A percentile compares a stretch with the other conserved stretches of the same genome.
phyloP scores from a whole-genome alignment of 768 basidiomycete species.

The Serendipita sp. region DNA sequence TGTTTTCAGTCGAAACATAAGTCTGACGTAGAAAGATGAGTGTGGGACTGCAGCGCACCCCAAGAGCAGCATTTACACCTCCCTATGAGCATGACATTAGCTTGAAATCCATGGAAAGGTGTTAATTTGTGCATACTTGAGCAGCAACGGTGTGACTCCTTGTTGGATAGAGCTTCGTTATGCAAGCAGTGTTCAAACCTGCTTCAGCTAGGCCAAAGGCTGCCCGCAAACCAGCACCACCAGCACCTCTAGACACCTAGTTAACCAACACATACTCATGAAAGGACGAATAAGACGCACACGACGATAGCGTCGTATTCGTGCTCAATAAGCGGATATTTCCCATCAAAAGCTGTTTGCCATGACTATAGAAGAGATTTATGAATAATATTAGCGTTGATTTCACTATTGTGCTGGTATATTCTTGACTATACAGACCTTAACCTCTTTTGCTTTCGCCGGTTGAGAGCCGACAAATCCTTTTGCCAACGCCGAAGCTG shows the following conservation, averaged over 20 bases:
- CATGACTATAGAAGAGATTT: constrained; percentile 33
- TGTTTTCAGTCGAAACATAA: constrained; percentile 16
- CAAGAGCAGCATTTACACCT: constrained; percentile 94
- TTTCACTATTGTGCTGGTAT: background rate
- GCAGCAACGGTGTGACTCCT: constrained; percentile 98
- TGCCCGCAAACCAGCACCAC: constrained; percentile 93
- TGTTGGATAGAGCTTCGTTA: constrained; percentile 97
- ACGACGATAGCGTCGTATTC: constrained; percentile 98
- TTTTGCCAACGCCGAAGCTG: constrained; percentile 40
- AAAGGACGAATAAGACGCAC: constrained; percentile 32
- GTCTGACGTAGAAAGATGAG: constrained; percentile 18
- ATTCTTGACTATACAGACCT: constrained; percentile 27
- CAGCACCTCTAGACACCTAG: constrained; percentile 56
- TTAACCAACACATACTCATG: background rate
- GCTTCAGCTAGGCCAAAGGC: constrained; percentile 97
- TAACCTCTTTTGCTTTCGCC: constrained; percentile 65
- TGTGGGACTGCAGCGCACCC: constrained; percentile 27
- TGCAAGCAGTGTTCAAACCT: constrained; percentile 97
- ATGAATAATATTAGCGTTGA: constrained; percentile 6
- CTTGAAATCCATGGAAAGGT: background rate
- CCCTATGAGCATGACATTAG: constrained; percentile 33
- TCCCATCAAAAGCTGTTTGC: constrained; percentile 41
- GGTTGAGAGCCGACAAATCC: constrained; percentile 56
- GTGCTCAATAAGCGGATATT: constrained; percentile 95
- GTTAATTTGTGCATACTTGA: constrained; percentile 36